Percentiles rank a stretch among this genome's conserved stretches.
phyloP scores from a whole-genome alignment of 139 green algal species.

The Chlamydomonas asymmetrica region DNA sequence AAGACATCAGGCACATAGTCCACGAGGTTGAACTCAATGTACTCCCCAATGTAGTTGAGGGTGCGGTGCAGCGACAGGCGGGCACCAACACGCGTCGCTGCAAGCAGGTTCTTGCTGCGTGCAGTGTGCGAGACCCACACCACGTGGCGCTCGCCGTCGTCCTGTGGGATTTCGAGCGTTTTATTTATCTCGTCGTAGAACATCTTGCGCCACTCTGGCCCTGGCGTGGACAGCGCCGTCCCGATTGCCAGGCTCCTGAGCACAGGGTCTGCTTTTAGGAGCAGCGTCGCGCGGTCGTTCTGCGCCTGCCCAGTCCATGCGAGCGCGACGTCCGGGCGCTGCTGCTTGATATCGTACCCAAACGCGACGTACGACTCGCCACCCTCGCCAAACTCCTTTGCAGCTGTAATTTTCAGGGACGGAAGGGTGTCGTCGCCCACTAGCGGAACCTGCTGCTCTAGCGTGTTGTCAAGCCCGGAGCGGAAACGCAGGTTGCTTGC shows the following conservation, averaged over 20 bases:
- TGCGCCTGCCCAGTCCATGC: conserved; percentile 43
- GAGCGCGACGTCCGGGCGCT: conserved; percentile 40
- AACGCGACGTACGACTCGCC: conserved; percentile 37
- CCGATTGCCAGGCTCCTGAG: conserved; percentile 33
- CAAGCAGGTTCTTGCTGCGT: conserved; percentile 28
- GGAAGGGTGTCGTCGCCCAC: conserved; percentile 28
- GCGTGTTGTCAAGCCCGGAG: conserved; percentile 39
- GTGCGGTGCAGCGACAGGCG: conserved; percentile 47
- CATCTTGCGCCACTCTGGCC: conserved; percentile 39
- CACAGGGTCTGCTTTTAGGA: conserved; percentile 47
- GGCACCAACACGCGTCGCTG: conserved; percentile 40
- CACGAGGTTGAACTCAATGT: conserved; percentile 35
- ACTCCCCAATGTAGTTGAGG: conserved; percentile 36
- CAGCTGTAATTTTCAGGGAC: conserved; percentile 42
- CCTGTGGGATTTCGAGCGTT: conserved; percentile 35
- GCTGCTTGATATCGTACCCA: conserved; percentile 49
- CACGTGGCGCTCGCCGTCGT: conserved; percentile 42
- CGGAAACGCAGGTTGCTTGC: conserved; percentile 41
- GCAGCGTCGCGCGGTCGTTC: conserved; percentile 40
- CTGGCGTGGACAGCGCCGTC: conserved; percentile 21
- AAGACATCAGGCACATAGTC: conserved; percentile 38
- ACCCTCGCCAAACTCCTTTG: conserved; percentile 36
- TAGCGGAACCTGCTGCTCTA: conserved; percentile 15
- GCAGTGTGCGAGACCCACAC: conserved; percentile 45
- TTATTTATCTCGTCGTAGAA: conserved; percentile 44